Percentiles rank a stretch among this genome's conserved stretches.
phyloP scores from a whole-genome alignment of 164 flowering plant species.

The Annona squamosa region DNA sequence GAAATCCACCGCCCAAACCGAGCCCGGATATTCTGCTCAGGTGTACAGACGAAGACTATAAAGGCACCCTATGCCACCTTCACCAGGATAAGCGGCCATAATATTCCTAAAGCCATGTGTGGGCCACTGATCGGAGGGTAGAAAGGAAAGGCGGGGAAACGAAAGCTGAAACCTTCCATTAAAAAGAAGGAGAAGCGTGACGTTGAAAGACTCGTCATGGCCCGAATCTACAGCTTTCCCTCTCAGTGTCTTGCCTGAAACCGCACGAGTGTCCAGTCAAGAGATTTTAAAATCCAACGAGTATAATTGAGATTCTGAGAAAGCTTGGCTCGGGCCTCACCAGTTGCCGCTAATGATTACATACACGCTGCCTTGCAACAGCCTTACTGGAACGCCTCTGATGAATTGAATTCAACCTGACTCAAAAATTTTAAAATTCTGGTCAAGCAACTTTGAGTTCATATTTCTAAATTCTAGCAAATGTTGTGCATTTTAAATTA shows the following conservation, averaged over 20 bases:
- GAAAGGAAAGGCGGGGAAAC: neutral
- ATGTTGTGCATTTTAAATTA: too few relatives aligned
- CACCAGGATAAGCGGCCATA: neutral
- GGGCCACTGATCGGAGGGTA: neutral
- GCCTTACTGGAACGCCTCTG: too few relatives aligned
- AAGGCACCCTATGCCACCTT: neutral
- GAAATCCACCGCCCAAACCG: neutral
- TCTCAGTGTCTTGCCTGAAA: neutral
- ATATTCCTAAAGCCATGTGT: neutral
- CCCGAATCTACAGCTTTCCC: neutral
- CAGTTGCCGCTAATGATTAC: neutral
- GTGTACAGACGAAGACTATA: neutral
- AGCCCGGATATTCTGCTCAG: neutral
- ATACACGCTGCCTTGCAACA: neutral
- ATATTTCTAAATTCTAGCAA: too few relatives aligned
- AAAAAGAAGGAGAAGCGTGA: neutral
- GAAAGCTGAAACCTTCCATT: neutral
- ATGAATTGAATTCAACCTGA: too few relatives aligned
- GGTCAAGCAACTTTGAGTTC: too few relatives aligned
- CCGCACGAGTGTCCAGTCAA: conserved; percentile 5
- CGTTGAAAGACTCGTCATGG: neutral
- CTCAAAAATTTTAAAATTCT: too few relatives aligned
- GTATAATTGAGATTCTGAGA: neutral
- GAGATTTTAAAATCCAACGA: conserved; percentile 3
- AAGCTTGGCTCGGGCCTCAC: neutral